A percentile compares a stretch with the other conserved stretches of the same genome.
Evolutionary conservation across 1,284 basidiomycete genomes (phyloP).

Genomic region (Rhodotorula sp.): DNA sequence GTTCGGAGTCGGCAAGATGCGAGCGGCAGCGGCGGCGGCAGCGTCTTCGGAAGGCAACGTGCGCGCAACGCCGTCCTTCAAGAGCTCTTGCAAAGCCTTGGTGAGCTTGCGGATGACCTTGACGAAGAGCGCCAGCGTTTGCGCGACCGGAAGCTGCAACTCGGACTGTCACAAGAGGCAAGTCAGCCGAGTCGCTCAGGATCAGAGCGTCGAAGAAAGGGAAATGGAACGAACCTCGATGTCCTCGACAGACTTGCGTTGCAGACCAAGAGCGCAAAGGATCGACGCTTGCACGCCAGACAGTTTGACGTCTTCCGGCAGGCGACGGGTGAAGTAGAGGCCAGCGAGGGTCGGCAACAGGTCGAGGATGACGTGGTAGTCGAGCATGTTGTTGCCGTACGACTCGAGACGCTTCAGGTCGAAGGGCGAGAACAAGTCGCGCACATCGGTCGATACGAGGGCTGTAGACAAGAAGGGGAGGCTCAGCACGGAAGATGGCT

Average conservation of each 20-base stretch:
- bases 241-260: slow-evolving; percentile 86
- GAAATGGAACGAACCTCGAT: slow-evolving; percentile 61
- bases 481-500: background rate
- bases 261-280: slow-evolving; percentile 81
- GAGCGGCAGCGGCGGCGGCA: slow-evolving; percentile 11
- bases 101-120: slow-evolving; percentile 86
- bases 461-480: slow-evolving; percentile 49
- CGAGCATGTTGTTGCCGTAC: slow-evolving; percentile 84
- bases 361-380: slow-evolving; percentile 94
- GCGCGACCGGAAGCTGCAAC: slow-evolving; percentile 77
- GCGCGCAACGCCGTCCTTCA: slow-evolving; percentile 66
- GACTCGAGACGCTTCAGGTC: slow-evolving; percentile 94
- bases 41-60: slow-evolving; percentile 40
- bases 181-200: slow-evolving; percentile 9
- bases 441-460: slow-evolving; percentile 66
- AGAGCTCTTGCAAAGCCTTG: slow-evolving; percentile 74
- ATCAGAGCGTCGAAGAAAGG: background rate
- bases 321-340: slow-evolving; percentile 78
- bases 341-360: slow-evolving; percentile 75
- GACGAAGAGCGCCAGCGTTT: slow-evolving; percentile 84
- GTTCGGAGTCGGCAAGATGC: slow-evolving; percentile 4
- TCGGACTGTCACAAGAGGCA: slow-evolving; percentile 58
- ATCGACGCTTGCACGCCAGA: slow-evolving; percentile 80
- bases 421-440: slow-evolving; percentile 77
- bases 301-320: slow-evolving; percentile 62